Conservation (phyloP, 257 asterid genomes). For the Cinchona pubescens region DNA sequence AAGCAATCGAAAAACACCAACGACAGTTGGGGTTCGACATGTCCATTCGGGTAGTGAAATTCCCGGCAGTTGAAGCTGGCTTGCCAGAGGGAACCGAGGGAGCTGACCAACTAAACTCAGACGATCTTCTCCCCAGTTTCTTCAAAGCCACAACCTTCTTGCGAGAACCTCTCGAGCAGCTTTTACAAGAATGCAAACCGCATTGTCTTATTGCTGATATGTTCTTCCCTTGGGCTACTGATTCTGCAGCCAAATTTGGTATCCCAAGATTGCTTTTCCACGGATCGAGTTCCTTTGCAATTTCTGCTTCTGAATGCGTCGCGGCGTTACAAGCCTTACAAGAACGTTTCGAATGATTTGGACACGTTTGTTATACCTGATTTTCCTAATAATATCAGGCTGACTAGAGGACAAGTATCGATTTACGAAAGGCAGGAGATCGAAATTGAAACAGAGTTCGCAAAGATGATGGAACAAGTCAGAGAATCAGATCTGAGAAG, state of each 20-base stretch:
- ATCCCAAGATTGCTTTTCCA: conserved; percentile 57
- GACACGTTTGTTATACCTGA: conserved; percentile 36
- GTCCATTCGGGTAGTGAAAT: conserved; percentile 20
- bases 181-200: conserved; percentile 37
- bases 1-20: conserved; percentile 19
- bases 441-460: not conserved
- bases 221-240: conserved; percentile 58
- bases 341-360: conserved; percentile 26
- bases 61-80: conserved; percentile 44
- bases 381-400: conserved; percentile 27
- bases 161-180: conserved; percentile 40
- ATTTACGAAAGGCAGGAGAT: not conserved
- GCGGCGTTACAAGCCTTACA: conserved; percentile 24
- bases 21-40: conserved; percentile 33
- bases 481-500: conserved; percentile 26
- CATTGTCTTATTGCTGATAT: conserved; percentile 49
- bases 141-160: conserved; percentile 29
- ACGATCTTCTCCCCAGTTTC: conserved; percentile 24
- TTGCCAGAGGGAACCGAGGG: conserved; percentile 36
- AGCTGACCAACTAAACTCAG: conserved; percentile 28
- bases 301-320: conserved; percentile 6
- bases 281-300: conserved; percentile 42
- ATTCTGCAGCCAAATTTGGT: conserved; percentile 45
- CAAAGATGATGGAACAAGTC: not conserved
- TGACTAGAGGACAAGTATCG: conserved; percentile 24